Evolutionary conservation across 805 yeast genomes (phyloP).

Genomic region (Schwanniomyces polymorphus): DNA sequence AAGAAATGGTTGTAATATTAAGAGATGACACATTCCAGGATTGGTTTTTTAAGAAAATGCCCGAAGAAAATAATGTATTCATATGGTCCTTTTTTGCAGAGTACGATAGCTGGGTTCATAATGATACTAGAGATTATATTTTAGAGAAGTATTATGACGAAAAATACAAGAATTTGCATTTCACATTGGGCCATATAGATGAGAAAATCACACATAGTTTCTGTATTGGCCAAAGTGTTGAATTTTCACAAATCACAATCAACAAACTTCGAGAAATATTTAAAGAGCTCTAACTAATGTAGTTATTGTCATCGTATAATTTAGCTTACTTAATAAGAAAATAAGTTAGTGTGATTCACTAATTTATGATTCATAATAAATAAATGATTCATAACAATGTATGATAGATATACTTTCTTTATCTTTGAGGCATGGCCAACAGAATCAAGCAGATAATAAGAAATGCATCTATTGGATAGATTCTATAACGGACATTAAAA

Average conservation of each 20-base stretch:
- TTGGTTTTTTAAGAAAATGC: constrained; percentile 34
- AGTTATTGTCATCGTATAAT: background rate
- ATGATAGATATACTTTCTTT: too few species aligned
- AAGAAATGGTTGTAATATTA: constrained; percentile 56
- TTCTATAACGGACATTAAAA: background rate
- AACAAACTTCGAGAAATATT: constrained; percentile 10
- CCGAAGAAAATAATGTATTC: constrained; percentile 18
- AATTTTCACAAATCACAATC: constrained; percentile 46
- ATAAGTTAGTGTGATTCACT: too few species aligned
- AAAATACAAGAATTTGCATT: constrained; percentile 28
- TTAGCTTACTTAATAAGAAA: background rate
- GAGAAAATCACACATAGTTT: constrained; percentile 56
- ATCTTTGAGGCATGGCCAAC: background rate
- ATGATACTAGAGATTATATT: constrained; percentile 47
- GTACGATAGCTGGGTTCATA: constrained; percentile 67
- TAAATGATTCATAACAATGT: too few species aligned
- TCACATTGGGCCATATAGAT: constrained; percentile 30
- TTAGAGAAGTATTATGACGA: constrained; percentile 33
- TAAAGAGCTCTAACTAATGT: background rate
- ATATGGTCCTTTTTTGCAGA: constrained; percentile 61
- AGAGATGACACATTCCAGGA: constrained; percentile 53
- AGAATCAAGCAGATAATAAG: background rate
- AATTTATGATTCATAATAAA: too few species aligned
- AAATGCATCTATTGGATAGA: background rate
- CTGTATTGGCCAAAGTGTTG: constrained; percentile 56